phyloP scores from a whole-genome alignment of 2,329 filamentous ascomycete species.

The Fragosphaeria purpurea region DNA sequence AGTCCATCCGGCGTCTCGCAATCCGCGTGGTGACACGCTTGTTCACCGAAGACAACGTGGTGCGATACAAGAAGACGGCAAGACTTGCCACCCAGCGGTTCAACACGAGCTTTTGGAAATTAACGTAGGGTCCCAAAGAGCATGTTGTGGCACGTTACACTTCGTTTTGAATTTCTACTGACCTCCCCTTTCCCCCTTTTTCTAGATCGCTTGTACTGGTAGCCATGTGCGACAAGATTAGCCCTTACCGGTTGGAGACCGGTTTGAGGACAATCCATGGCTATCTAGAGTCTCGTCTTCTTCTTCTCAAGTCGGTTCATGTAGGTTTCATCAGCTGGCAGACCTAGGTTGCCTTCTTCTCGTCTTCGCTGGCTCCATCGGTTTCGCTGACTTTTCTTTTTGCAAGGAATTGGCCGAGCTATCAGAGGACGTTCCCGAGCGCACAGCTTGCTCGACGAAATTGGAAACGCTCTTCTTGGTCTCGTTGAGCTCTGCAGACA shows the following conservation, averaged over 20 bases:
- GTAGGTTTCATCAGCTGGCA: slow-evolving; percentile 24
- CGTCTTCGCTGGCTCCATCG: no score
- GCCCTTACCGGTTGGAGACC: slow-evolving; percentile 30
- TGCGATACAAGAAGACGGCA: slow-evolving; percentile 26
- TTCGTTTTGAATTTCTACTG: background rate
- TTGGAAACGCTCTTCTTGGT: slow-evolving; percentile 55
- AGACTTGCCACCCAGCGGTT: slow-evolving; percentile 28
- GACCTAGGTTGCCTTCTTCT: no score
- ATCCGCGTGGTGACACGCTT: slow-evolving; percentile 37
- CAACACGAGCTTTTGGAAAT: slow-evolving; percentile 39
- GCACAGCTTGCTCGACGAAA: slow-evolving; percentile 41
- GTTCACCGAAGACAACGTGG: slow-evolving; percentile 29
- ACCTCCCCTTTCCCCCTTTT: background rate
- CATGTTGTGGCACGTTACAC: no score
- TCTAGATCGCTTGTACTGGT: slow-evolving; percentile 35
- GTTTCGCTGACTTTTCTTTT: background rate
- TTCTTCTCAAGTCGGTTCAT: slow-evolving; percentile 40
- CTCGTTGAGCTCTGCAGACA: slow-evolving; percentile 54
- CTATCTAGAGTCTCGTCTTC: slow-evolving; percentile 46
- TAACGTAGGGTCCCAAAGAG: slow-evolving; percentile 31
- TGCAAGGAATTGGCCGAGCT: slow-evolving; percentile 44
- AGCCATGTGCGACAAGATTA: slow-evolving; percentile 39
- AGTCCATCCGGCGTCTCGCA: slow-evolving; percentile 38
- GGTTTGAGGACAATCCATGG: slow-evolving; percentile 39
- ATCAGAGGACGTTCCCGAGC: slow-evolving; percentile 44